A percentile compares a stretch with the other conserved stretches of the same genome.
These are phyloP conservation scores for Aureobasidium sp. DNA, from an alignment of 2,329 filamentous ascomycete species.

Conservation along the genomic window DNA sequence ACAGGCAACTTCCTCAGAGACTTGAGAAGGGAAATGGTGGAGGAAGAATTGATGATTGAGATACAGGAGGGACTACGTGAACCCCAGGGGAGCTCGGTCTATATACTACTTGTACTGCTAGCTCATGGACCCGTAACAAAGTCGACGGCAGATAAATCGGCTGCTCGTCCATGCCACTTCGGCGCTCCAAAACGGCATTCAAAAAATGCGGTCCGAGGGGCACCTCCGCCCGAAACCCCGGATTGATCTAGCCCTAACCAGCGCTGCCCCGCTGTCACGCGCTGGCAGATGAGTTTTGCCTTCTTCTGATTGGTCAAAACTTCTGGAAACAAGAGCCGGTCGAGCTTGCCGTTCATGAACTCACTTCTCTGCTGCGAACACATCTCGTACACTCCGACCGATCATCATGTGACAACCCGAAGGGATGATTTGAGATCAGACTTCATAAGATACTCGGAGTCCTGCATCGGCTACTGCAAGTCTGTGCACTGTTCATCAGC, in stretches of 20 bases:
- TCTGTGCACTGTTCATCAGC: not conserved
- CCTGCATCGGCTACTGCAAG: not conserved
- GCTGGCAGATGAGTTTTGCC: not conserved
- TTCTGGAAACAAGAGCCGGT: not conserved
- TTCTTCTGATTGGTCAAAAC: not conserved
- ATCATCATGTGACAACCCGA: not conserved
- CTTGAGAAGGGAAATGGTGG: not conserved
- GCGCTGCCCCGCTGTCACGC: not conserved
- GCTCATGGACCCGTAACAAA: not conserved
- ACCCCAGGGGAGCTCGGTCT: not conserved
- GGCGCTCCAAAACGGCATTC: conserved; percentile 5
- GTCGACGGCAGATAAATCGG: conserved; percentile 12
- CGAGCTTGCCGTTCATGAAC: not conserved
- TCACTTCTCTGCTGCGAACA: not conserved
- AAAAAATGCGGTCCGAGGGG: conserved; percentile 11
- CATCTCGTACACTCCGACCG: not conserved
- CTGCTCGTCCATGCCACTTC: conserved; percentile 3
- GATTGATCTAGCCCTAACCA: not conserved
- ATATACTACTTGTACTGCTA: conserved; percentile 6
- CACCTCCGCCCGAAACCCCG: not conserved
- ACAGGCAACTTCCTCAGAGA: not conserved
- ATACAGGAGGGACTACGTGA: not conserved
- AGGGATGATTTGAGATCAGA: too few relatives aligned
- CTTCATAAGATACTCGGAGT: not conserved
- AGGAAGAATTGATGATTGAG: not conserved